A percentile compares a stretch with the other conserved stretches of the same genome.
Conservation (phyloP, 1,139 yeast genomes). For the Yarrowia galli region DNA sequence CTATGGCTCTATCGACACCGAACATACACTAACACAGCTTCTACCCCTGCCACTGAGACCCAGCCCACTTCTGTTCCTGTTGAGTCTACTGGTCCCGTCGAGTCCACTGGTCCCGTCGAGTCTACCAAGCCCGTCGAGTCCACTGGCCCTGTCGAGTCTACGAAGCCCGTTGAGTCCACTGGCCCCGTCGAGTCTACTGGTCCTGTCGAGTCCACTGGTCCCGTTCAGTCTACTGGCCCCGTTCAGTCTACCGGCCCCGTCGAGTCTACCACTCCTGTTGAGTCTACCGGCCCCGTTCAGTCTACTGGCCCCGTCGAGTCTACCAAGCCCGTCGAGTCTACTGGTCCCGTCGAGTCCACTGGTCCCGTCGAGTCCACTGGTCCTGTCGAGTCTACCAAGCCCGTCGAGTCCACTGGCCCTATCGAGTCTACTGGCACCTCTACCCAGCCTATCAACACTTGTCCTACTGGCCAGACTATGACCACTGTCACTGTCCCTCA, state of each 20-base stretch:
- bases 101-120: too few relatives aligned
- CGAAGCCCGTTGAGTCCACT: background rate
- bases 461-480: slow-evolving; percentile 1
- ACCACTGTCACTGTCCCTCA: background rate
- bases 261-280: background rate
- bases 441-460: background rate
- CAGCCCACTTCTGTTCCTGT: background rate
- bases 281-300: background rate
- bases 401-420: background rate
- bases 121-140: background rate
- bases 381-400: background rate
- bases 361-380: background rate
- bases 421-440: background rate
- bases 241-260: background rate
- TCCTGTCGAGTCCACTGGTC: background rate
- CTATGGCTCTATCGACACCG: background rate
- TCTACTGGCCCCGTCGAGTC: background rate
- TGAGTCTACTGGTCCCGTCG: too few relatives aligned
- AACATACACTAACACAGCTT: background rate
- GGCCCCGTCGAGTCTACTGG: background rate
- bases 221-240: background rate
- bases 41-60: background rate
- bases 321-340: too few relatives aligned
- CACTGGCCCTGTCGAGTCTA: background rate
- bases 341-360: background rate